Evolutionary conservation across 2,329 filamentous ascomycete genomes (phyloP).

Genomic region (Albifimbria verrucaria): DNA sequence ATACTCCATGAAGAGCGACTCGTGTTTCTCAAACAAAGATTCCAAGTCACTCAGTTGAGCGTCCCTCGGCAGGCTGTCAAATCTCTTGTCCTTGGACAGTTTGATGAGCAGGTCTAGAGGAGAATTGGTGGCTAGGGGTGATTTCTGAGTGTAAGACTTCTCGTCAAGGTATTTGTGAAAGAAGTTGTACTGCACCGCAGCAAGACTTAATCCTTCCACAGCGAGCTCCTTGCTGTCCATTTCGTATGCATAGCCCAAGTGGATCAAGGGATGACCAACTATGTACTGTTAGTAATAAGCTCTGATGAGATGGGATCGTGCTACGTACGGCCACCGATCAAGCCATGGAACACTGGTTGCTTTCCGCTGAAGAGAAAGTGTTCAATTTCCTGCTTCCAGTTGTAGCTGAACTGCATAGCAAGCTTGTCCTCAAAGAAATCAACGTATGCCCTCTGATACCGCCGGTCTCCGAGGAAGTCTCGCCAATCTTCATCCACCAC

Average conservation of each 20-base stretch:
- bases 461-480: slow-evolving; percentile 73
- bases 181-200: slow-evolving; percentile 55
- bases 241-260: slow-evolving; percentile 91
- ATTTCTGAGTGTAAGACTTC: slow-evolving; percentile 63
- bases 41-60: slow-evolving; percentile 62
- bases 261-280: slow-evolving; percentile 92
- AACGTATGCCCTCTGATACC: slow-evolving; percentile 84
- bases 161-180: slow-evolving; percentile 70
- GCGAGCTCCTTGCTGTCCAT: slow-evolving; percentile 79
- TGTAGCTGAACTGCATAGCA: slow-evolving; percentile 67
- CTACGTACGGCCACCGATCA: slow-evolving; percentile 71
- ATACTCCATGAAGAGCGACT: slow-evolving; percentile 73
- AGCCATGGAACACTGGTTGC: slow-evolving; percentile 74
- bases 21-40: slow-evolving; percentile 64
- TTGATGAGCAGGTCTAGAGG: slow-evolving; percentile 69
- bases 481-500: slow-evolving; percentile 82
- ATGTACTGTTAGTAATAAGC: slow-evolving; percentile 15
- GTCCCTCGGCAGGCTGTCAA: slow-evolving; percentile 62
- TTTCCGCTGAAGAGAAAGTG: slow-evolving; percentile 74
- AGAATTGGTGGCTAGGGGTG: slow-evolving; percentile 57
- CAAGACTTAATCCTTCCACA: slow-evolving; percentile 80
- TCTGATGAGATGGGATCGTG: neutral
- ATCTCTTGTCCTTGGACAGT: slow-evolving; percentile 64
- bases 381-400: slow-evolving; percentile 76
- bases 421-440: slow-evolving; percentile 96